Conservation (phyloP, 108 stramenopile species). For the Fistulifera solaris region DNA sequence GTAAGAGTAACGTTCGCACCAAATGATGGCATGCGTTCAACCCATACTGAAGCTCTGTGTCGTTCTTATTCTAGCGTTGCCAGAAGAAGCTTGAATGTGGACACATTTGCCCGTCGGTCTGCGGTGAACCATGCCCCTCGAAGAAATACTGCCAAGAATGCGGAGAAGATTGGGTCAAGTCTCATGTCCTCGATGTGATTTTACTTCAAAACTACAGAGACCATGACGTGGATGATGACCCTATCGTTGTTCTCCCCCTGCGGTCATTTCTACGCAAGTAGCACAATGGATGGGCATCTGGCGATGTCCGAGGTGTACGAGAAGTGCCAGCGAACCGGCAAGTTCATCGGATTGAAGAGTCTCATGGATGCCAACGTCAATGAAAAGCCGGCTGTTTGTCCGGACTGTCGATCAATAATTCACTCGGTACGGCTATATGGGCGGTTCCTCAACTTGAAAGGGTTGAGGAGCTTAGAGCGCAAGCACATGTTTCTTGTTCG, state of each 20-base stretch:
- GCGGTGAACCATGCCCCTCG: constrained; percentile 37
- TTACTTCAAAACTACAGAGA: constrained; percentile 20
- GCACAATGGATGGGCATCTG: constrained; percentile 28
- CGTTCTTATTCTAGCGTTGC: constrained; percentile 18
- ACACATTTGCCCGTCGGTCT: constrained; percentile 37
- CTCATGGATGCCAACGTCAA: constrained; percentile 5
- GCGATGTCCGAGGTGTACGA: constrained; percentile 19
- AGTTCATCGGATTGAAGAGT: constrained; percentile 6
- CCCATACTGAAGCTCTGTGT: too few relatives aligned
- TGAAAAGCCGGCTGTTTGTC: constrained; percentile 22
- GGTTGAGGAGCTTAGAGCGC: constrained; percentile 21
- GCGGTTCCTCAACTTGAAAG: constrained; percentile 16
- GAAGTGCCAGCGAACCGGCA: constrained; percentile 6
- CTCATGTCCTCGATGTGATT: constrained; percentile 22
- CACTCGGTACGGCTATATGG: constrained; percentile 29
- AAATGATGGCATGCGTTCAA: not conserved
- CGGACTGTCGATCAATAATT: constrained; percentile 26
- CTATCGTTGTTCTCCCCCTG: constrained; percentile 28
- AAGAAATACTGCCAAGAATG: constrained; percentile 23
- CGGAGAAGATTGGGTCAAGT: constrained; percentile 10
- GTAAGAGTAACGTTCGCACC: constrained; percentile 5
- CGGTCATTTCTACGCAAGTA: constrained; percentile 26
- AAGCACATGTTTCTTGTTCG: constrained; percentile 26
- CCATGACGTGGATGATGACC: constrained; percentile 26
- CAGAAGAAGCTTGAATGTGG: constrained; percentile 30